Base-by-base conservation (phyloP, 225 moss, liverwort and hornwort genomes). In the Takakia lepidozioides region DNA sequence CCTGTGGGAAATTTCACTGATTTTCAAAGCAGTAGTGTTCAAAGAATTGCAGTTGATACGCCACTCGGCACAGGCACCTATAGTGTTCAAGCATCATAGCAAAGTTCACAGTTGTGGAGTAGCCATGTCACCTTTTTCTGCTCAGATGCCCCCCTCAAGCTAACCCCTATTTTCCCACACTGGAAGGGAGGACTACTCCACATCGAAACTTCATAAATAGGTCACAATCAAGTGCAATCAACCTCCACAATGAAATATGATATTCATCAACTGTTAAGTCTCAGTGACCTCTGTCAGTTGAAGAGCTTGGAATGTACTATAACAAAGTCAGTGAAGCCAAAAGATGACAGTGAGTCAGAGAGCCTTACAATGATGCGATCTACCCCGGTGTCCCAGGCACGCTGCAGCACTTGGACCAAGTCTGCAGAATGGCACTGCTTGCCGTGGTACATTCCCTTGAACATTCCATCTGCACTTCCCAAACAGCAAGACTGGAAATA, bases 331-430 rank as follows among this genome's bases (percentile, higher is more conserved):
- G 40, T 29, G 19, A 20, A 51, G 28, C 27, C 15, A 59, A 29
- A 8, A 27, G 27, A n/a, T 27, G 40, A 34, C 52, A 16, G n/a
- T n/a, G n/a, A n/a, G n/a, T n/a, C n/a, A n/a, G n/a, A n/a, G n/a
- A 7, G 27, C 69, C 79, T 92, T 61, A 92, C 93, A 69, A 98
- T 83, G 22, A 98, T 85, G 30, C 95, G 87, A 48, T 90, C 80
- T 19, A 98, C 75, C 29, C 95, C 95, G 48, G 91, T 78, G 69
- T 98, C 95, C 95, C 90, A 98, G 16, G 95, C 90, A 50, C 95
- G 76, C 61, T 80, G 84, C 58, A 98, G 76, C 49, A 98, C 87
- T 34, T 68, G 61, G 48, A 71, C 65, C 28, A 98, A 59, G 69
- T 98, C 95, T 38, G 85, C 64, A 5, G 64, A 37, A 52, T 98